Base-by-base conservation (phyloP, 257 asterid species). In the Penstemon barbatus region DNA sequence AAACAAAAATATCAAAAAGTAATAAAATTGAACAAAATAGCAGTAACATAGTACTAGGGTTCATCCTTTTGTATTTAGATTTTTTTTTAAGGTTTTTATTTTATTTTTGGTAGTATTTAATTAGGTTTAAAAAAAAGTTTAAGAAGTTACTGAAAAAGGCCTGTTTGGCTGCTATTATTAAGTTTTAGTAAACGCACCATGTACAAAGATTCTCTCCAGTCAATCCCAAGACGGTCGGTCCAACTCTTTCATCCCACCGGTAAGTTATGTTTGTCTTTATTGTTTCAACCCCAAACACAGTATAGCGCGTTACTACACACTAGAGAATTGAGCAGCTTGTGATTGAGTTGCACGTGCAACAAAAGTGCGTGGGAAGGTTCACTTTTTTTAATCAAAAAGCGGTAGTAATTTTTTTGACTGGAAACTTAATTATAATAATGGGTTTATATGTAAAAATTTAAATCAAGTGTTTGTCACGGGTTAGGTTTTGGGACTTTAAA, bases 161-260 rank as follows among this genome's bases (percentile, higher is more conserved):
- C 56, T 76, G 83, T 78, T 80, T 70, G 86, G 78, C 56, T 68
- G 71, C 42, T 58, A 62, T 41, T 6, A 5, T 19, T 77, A 74
- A 72, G 82, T 38, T 57, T 39, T 0, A 54, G 44, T 15, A 40
- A 64, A 50, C 70, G 68, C 72, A 62, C 45, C 25, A 8, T 48
- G 68, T 42, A 76, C 89, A 85, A 74, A 81, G 82, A 87, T 85
- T 81, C 86, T 72, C 45, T 64, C 12, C 3, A 25, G 66, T 68
- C 71, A 72, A 82, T 85, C 86, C 86, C 83, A 49, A 80, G 63
- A 56, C 66, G 75, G 78, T 43, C 75, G 80, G 76, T 40, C 74
- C 70, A 42, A 38, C 51, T 58, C 52, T 63, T 64, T 55, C 74
- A 56, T 1, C 71, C 71, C 53, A 36, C 39, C 3, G 42, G 33